phyloP scores from a whole-genome alignment of 192 early-diverging fungal species.

The Backusella luteola region DNA sequence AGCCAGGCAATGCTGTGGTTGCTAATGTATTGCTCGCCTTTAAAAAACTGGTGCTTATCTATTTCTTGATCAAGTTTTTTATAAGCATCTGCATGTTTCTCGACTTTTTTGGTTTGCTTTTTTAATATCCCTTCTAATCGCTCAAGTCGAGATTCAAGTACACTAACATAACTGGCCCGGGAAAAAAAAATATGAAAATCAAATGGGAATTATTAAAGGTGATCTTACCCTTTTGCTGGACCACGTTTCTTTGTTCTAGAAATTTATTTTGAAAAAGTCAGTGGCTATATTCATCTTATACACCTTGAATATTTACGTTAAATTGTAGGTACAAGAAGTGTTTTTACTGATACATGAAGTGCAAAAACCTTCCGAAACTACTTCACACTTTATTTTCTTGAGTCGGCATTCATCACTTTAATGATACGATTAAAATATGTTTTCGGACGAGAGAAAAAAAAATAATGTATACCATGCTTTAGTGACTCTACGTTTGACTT shows the following conservation, averaged over 20 bases:
- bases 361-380: conserved; percentile 11
- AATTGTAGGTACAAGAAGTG: neutral
- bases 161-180: conserved; percentile 16
- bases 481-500: neutral
- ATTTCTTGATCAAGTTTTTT: neutral
- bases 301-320: neutral
- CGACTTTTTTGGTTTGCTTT: conserved; percentile 4
- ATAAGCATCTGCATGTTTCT: neutral
- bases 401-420: conserved; percentile 30
- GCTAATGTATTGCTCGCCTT: neutral
- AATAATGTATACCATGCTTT: neutral
- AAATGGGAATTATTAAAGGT: neutral
- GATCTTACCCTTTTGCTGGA: conserved; percentile 31
- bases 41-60: neutral
- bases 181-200: neutral
- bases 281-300: neutral
- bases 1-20: neutral
- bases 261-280: neutral
- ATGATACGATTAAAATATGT: neutral
- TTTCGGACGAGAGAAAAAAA: neutral
- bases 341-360: conserved; percentile 11
- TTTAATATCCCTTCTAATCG: conserved; percentile 27
- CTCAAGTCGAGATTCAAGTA: conserved; percentile 30
- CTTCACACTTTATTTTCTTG: conserved; percentile 34
- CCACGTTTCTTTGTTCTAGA: conserved; percentile 30